phyloP scores from a whole-genome alignment of 225 moss, liverwort and hornwort genomes.

The Ulota crispa region DNA sequence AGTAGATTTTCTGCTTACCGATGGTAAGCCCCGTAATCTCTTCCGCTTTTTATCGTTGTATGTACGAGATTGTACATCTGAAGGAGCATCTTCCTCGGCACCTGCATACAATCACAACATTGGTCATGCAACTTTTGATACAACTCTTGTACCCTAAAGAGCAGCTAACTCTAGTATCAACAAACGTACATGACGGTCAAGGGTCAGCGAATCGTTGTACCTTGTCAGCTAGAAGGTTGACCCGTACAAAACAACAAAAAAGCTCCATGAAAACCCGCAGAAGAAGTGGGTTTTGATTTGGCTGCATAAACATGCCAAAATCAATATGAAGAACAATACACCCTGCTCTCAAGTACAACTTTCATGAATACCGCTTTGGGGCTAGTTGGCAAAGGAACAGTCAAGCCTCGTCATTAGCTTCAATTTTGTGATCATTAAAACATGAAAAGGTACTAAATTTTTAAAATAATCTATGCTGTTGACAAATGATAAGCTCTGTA shows the following conservation, averaged over 20 bases:
- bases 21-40: conserved; percentile 95
- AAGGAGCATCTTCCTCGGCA: conserved; percentile 96
- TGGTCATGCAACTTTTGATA: not conserved
- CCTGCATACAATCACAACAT: conserved; percentile 35
- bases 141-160: not conserved
- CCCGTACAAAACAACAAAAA: conserved; percentile 92
- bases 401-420: not conserved
- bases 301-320: conserved; percentile 52
- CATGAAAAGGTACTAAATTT: not conserved
- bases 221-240: conserved; percentile 95
- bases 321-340: conserved; percentile 7
- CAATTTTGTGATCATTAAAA: not conserved
- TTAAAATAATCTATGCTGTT: not conserved
- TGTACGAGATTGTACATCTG: conserved; percentile 93
- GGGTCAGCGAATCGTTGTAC: conserved; percentile 28
- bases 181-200: conserved; percentile 1
- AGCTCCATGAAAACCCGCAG: conserved; percentile 93
- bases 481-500: not conserved
- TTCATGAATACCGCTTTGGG: not conserved
- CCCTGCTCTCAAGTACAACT: not conserved
- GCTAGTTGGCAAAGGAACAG: not conserved
- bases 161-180: not conserved
- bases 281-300: conserved; percentile 94
- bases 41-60: conserved; percentile 77
- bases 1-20: conserved; percentile 40